Evolutionary conservation across 1,284 basidiomycete genomes (phyloP).

Genomic region (Apiotrichum porosum): DNA sequence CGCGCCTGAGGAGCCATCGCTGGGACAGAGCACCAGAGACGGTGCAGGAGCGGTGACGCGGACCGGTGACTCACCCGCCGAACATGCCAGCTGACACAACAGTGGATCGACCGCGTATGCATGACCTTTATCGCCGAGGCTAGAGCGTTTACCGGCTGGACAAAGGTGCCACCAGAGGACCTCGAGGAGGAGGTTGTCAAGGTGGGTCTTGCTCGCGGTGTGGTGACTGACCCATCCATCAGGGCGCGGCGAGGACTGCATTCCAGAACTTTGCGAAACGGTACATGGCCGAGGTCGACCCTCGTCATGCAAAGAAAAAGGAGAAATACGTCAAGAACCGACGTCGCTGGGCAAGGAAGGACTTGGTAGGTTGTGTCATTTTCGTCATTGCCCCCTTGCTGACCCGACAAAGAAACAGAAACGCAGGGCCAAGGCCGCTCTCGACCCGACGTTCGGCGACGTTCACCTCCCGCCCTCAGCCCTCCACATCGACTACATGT

Average conservation of each 20-base stretch:
- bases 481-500: slow-evolving; percentile 47
- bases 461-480: slow-evolving; percentile 25
- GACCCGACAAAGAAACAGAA: slow-evolving; percentile 49
- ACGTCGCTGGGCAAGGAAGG: slow-evolving; percentile 48
- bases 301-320: slow-evolving; percentile 28
- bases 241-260: slow-evolving; percentile 33
- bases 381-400: background rate
- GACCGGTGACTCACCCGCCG: no score
- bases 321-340: slow-evolving; percentile 41
- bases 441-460: slow-evolving; percentile 22
- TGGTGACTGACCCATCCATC: background rate
- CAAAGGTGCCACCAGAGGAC: slow-evolving; percentile 20
- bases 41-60: no score
- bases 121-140: slow-evolving; percentile 18
- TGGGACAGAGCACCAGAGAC: no score
- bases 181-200: slow-evolving; percentile 20
- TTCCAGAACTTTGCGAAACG: slow-evolving; percentile 43
- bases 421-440: slow-evolving; percentile 33
- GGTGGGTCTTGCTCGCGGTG: background rate
- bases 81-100: background rate
- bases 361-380: slow-evolving; percentile 30
- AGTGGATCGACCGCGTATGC: slow-evolving; percentile 24
- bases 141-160: slow-evolving; percentile 5
- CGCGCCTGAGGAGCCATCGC: no score
- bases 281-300: slow-evolving; percentile 38